Evolutionary conservation across 2,329 filamentous ascomycete species (phyloP).

Genomic region (Tolypocladium capitatum): DNA sequence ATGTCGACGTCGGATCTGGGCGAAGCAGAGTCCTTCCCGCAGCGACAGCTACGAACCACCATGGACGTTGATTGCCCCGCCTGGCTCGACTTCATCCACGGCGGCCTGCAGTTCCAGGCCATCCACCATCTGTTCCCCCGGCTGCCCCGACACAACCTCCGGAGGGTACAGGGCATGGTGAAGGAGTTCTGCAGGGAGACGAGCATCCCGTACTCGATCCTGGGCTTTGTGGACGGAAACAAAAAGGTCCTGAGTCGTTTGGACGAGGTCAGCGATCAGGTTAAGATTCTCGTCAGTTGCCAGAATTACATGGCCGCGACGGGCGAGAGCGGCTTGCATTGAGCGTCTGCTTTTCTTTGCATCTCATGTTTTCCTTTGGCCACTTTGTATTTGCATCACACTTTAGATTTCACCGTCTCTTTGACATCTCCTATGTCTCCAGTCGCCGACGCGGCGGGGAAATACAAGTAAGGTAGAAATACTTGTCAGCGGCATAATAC

Average conservation of each 20-base stretch:
- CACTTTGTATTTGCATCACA: neutral
- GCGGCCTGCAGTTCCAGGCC: constrained; percentile 79
- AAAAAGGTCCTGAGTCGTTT: constrained; percentile 64
- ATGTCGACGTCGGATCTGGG: constrained; percentile 87
- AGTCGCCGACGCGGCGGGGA: neutral
- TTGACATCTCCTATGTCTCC: neutral
- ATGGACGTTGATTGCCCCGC: constrained; percentile 85
- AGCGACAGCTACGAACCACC: constrained; percentile 82
- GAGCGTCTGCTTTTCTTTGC: neutral
- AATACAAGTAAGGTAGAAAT: neutral
- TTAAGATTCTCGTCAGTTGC: constrained; percentile 63
- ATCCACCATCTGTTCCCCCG: constrained; percentile 78
- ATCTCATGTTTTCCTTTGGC: too few species aligned
- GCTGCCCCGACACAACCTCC: constrained; percentile 73
- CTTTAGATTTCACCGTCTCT: neutral
- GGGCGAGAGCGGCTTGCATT: neutral
- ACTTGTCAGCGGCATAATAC: neutral
- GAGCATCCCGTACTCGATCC: constrained; percentile 71
- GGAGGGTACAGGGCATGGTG: constrained; percentile 60
- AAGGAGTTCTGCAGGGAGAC: constrained; percentile 72
- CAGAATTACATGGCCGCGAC: constrained; percentile 22
- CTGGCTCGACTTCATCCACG: constrained; percentile 84
- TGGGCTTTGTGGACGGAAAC: constrained; percentile 75
- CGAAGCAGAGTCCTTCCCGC: constrained; percentile 71
- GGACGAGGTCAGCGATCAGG: constrained; percentile 68